Evolutionary conservation across 768 basidiomycete species (phyloP), one percentile per base, ranked within the genome.

Genomic region (Hydnum rufescens): DNA sequence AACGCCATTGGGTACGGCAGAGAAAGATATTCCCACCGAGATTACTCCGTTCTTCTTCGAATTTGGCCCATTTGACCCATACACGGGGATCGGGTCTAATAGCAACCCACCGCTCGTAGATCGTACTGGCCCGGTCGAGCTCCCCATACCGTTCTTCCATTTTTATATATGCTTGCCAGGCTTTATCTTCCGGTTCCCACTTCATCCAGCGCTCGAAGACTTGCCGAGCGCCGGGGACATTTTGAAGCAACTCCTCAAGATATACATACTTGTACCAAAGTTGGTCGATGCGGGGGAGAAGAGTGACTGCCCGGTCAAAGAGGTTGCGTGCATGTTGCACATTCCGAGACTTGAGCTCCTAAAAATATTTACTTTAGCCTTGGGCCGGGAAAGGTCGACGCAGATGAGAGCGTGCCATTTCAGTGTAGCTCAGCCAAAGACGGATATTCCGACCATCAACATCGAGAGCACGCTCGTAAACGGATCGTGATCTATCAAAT

Each of bases 211-310:
- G 76, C 65, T 99, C 95, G 57, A 97, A 99, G 52, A 97, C 88
- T 63, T 97, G 93, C 5, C 95, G 79, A 1, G 92, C 90, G 34
- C 95, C 95, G 1, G 92, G 78, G 30, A 99, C 81, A 61, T 99
- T 97, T 60, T 92, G 83, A 8, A 99, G 74, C 2, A 99, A 75
- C 63, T 99, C 95, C 63, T 99, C 95, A 52, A 99, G 77, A 66
- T 95, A 96, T 54, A 99, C 93, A 53, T 96, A 99, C 65, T 96
- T 96, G 75, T 97, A 97, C 95, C 95, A 97, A 4, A 99, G 74
- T 62, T 93, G 84, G 64, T 99, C 92, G 48, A 99, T 80, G 43
- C 95, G 81, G 5, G 95, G 95, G 25, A 99, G 78, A 1, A 97
- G 74, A 3, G 93, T 99, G 56, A 99, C 90, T 2, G 90, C 89